Evolutionary conservation across 192 early-diverging fungal genomes (phyloP).

Genomic region (Physocladia obscura): DNA sequence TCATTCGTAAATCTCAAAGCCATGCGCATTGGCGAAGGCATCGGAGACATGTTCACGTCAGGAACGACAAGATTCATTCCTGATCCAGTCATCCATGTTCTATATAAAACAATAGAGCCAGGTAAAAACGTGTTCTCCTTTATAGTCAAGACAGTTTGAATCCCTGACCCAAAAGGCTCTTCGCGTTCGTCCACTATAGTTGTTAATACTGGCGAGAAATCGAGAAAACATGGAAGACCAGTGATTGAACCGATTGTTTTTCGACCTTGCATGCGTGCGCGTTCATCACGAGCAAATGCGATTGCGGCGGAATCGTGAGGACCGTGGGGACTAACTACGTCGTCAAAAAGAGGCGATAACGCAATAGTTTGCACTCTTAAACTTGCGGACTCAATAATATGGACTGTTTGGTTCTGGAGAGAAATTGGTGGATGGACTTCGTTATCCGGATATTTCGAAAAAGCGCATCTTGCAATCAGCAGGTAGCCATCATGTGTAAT

Average conservation of each 20-base stretch:
- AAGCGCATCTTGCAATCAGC: constrained; percentile 86
- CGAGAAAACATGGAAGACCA: constrained; percentile 59
- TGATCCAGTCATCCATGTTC: constrained; percentile 50
- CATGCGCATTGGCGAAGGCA: not conserved
- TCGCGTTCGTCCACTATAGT: constrained; percentile 26
- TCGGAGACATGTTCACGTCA: not conserved
- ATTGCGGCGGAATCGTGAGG: constrained; percentile 28
- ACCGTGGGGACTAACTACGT: not conserved
- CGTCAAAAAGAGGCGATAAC: constrained; percentile 15
- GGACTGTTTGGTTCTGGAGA: constrained; percentile 47
- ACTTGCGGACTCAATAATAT: constrained; percentile 41
- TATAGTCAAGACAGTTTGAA: constrained; percentile 48
- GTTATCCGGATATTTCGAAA: constrained; percentile 42
- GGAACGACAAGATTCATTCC: constrained; percentile 39
- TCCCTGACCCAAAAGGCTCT: constrained; percentile 18
- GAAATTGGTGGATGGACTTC: constrained; percentile 48
- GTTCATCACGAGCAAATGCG: constrained; percentile 10
- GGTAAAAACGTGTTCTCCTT: constrained; percentile 72
- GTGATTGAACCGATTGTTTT: constrained; percentile 49
- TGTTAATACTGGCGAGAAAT: constrained; percentile 38
- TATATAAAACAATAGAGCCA: constrained; percentile 71
- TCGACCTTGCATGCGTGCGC: constrained; percentile 10
- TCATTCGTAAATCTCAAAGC: not conserved
- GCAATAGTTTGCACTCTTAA: constrained; percentile 32
- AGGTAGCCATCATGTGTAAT: constrained; percentile 88